Evolutionary conservation across 1,139 yeast species (phyloP).

Genomic region (Taphrina deformans): DNA sequence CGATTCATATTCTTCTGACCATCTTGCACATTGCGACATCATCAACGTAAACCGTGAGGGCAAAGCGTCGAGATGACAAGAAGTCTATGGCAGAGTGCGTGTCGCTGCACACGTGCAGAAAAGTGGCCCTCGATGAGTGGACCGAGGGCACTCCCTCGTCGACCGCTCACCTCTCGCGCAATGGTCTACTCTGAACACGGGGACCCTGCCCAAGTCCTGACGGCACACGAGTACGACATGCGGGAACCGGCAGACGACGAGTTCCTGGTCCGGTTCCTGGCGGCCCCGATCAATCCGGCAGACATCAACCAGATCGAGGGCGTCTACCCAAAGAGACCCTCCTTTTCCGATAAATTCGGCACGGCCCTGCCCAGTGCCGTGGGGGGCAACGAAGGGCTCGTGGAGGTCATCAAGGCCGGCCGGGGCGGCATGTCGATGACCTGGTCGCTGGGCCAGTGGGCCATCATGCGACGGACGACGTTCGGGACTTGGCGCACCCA

Average conservation of each 20-base stretch:
- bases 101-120: not conserved
- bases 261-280: slow-evolving; percentile 52
- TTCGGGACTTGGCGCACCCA: slow-evolving; percentile 96
- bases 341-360: slow-evolving; percentile 56
- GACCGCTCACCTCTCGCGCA: slow-evolving; percentile 23
- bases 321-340: slow-evolving; percentile 85
- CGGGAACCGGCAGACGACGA: slow-evolving; percentile 23
- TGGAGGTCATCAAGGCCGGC: slow-evolving; percentile 79
- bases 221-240: slow-evolving; percentile 16
- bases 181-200: slow-evolving; percentile 35
- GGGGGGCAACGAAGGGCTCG: slow-evolving; percentile 93
- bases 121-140: no score
- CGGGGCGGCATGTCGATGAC: slow-evolving; percentile 57
- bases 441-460: slow-evolving; percentile 80
- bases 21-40: no score
- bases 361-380: slow-evolving; percentile 64
- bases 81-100: not conserved
- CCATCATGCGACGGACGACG: slow-evolving; percentile 75
- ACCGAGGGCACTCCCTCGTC: not conserved
- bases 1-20: no score
- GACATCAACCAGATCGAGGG: slow-evolving; percentile 90
- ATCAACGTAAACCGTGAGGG: no score
- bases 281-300: slow-evolving; percentile 90
- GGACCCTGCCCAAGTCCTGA: slow-evolving; percentile 34
- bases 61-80: not conserved